Base-by-base conservation (phyloP, 2,329 filamentous ascomycete genomes). In the Colletotrichum musae region DNA sequence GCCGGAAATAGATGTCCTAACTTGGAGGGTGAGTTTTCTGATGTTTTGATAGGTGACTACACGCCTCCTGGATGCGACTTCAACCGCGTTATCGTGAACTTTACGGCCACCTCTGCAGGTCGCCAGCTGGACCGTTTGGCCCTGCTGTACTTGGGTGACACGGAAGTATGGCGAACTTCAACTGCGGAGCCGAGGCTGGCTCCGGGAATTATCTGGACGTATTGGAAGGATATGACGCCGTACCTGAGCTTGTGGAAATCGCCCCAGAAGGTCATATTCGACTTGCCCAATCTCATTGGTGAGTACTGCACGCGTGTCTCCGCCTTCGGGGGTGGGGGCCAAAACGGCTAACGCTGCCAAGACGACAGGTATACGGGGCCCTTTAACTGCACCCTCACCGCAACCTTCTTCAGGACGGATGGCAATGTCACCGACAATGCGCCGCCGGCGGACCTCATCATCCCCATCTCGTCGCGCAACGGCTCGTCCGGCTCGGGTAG, bases 141-240 rank as follows among this genome's bases (percentile, higher is more conserved):
- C 4, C 79, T 92, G 39, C 91, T 96, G 86, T 96, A 91, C 74
- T 84, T 96, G 45, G 89, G 89, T 48, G 92, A 95, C 77, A 89
- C 88, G 10, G 93, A 97, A 77, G 86, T 97, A n/a, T 96, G 92
- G 84, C 86, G 93, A 26, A 95, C 93, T 2, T 94, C 93, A 5
- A 97, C 94, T 1, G 92, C 93, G 4, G 92, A 97, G 80, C 93
- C 94, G 1, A 93, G 89, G 0, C 72, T 75, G 4, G 74, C 81
- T 5, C 85, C 85, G 24, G 93, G 93, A 6, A 94, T 96, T 71
- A 82, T 86, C 52, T 95, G 92, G 92, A 90, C 87, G 1, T 94
- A 93, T 76, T 82, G 91, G 63, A 96, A 95, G 79, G 93, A 97
- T 76, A 90, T 94, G 88, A 93, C 91, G 1, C 85, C 87, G 61